Conservation (phyloP, 805 yeast genomes). For the Isabelozyma pseudorhagii region DNA sequence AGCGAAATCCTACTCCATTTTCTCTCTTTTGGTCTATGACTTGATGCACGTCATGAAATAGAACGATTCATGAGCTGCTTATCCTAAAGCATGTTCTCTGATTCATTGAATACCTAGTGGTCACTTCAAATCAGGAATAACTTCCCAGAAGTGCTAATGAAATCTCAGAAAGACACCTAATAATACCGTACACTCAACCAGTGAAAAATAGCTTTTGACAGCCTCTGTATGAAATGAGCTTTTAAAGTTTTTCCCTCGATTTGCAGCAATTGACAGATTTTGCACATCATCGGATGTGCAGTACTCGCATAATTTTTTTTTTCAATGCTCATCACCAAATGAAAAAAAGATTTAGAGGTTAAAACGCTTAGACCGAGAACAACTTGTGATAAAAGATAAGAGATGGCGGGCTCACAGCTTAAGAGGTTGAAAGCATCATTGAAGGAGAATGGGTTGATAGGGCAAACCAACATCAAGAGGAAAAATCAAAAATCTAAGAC, state of each 20-base stretch:
- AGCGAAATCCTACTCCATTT: too few relatives aligned
- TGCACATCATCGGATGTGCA: not conserved
- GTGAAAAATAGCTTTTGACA: too few relatives aligned
- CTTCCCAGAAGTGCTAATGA: too few relatives aligned
- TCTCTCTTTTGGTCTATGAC: too few relatives aligned
- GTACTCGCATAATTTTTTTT: constrained; percentile 1
- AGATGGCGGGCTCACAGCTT: constrained; percentile 85
- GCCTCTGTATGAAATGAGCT: not conserved
- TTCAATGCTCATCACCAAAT: not conserved
- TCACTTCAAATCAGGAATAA: too few relatives aligned
- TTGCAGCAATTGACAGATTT: not conserved
- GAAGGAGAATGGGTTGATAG: constrained; percentile 78
- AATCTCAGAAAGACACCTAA: too few relatives aligned
- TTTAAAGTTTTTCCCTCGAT: not conserved
- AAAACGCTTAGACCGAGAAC: not conserved
- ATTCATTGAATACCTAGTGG: too few relatives aligned
- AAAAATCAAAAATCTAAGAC: constrained; percentile 46
- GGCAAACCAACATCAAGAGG: constrained; percentile 69
- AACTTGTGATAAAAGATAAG: too few relatives aligned
- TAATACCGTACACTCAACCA: too few relatives aligned
- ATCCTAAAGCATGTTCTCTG: too few relatives aligned
- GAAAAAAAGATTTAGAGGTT: not conserved
- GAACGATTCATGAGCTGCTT: too few relatives aligned
- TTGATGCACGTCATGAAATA: too few relatives aligned
- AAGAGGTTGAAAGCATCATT: constrained; percentile 77